Percentiles rank a stretch among this genome's conserved stretches.
These are phyloP conservation scores for peach (Prunus persica) DNA, from an alignment of 306 rosid genomes.

Conservation along the genomic window Prunus_persica_NCBIv2 NC_034009.1:2608501-2609000, in stretches of 20 bases:
- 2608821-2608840: too few relatives aligned
- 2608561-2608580: constrained; percentile 23
- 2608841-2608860: too few relatives aligned
- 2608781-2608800: too few relatives aligned
- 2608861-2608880: constrained; percentile 12
- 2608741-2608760: rapidly evolving
- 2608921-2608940: constrained; percentile 42
- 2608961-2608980: constrained; percentile 22
- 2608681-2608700: too few relatives aligned
- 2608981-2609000: constrained; percentile 8
- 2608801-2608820: too few relatives aligned
- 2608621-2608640: constrained; percentile 30
- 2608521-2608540: constrained; percentile 19
- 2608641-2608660: constrained; percentile 17
- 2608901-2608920: constrained; percentile 39
- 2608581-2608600: constrained; percentile 17
- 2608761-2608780: rapidly evolving
- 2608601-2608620: constrained; percentile 21
- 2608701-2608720: too few relatives aligned
- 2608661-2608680: background rate
- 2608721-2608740: too few relatives aligned
- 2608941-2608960: constrained; percentile 50
- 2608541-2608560: constrained; percentile 35
- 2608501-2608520: constrained; percentile 12
- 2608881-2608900: constrained; percentile 8